Conservation (phyloP, 1,284 basidiomycete genomes). For the Rhodotorula glutinis region DNA sequence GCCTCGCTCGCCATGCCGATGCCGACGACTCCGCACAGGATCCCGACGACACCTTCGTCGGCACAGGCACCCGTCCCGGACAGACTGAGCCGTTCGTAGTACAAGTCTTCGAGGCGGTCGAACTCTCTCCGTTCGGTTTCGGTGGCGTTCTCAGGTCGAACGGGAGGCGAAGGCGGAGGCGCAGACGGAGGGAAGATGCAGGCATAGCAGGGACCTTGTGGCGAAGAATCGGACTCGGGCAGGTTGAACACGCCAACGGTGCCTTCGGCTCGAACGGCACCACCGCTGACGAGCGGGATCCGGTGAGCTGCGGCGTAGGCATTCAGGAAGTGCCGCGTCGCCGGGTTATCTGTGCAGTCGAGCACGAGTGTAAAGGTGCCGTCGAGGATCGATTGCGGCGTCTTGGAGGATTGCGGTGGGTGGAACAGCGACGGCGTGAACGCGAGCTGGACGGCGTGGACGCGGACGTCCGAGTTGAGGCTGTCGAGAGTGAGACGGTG, state of each 20-base stretch:
- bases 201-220: slow-evolving; percentile 79
- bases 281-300: slow-evolving; percentile 84
- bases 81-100: slow-evolving; percentile 56
- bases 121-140: slow-evolving; percentile 39
- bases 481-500: slow-evolving; percentile 50
- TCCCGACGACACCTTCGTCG: slow-evolving; percentile 86
- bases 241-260: slow-evolving; percentile 81
- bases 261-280: slow-evolving; percentile 86
- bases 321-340: slow-evolving; percentile 90
- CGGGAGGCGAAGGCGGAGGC: not conserved
- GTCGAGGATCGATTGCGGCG: slow-evolving; percentile 58
- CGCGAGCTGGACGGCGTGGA: slow-evolving; percentile 58
- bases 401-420: slow-evolving; percentile 48
- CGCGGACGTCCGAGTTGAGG: slow-evolving; percentile 63
- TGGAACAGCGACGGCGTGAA: slow-evolving; percentile 50
- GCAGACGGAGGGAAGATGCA: slow-evolving; percentile 72
- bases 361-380: slow-evolving; percentile 63
- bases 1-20: slow-evolving; percentile 86
- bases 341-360: slow-evolving; percentile 93
- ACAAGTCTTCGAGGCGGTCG: slow-evolving; percentile 14
- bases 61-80: slow-evolving; percentile 72
- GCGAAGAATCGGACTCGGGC: not conserved
- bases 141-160: not conserved
- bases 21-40: slow-evolving; percentile 86
- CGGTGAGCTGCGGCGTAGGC: slow-evolving; percentile 66